Percentiles rank a stretch among this genome's conserved stretches.
These are phyloP conservation scores for Forsythia suspensa DNA, from an alignment of 257 asterid species.

Conservation along the genomic window DNA sequence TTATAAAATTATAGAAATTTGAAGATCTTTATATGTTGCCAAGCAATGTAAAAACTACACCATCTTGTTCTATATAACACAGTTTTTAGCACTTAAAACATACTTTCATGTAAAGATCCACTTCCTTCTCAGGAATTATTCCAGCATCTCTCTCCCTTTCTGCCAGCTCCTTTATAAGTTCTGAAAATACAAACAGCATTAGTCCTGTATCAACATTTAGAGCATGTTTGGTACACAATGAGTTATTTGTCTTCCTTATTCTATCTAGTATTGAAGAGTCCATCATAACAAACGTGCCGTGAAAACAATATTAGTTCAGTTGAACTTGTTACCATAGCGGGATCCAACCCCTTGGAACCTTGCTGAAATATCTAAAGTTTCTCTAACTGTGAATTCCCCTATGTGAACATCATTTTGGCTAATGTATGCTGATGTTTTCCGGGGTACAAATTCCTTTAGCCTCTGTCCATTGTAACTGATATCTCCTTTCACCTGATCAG, in stretches of 20 bases:
- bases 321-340: conserved; percentile 61
- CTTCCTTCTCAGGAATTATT: conserved; percentile 73
- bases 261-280: background rate
- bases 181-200: conserved; percentile 25
- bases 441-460: conserved; percentile 73
- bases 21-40: background rate
- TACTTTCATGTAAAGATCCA: conserved; percentile 94
- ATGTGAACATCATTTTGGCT: conserved; percentile 95
- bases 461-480: conserved; percentile 80
- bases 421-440: conserved; percentile 87
- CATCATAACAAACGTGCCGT: background rate
- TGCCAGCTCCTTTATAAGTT: conserved; percentile 70
- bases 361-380: conserved; percentile 89
- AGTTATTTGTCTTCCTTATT: background rate
- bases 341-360: conserved; percentile 93
- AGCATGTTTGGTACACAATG: background rate
- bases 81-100: background rate
- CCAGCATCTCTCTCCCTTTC: conserved; percentile 75
- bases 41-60: background rate
- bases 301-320: background rate
- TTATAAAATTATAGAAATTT: background rate
- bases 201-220: background rate
- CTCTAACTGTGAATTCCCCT: conserved; percentile 95
- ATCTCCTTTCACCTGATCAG: conserved; percentile 41
- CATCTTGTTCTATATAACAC: background rate